Conservation (phyloP, 495 filamentous ascomycete genomes). For the Thermothielavioides terrestris region DNA sequence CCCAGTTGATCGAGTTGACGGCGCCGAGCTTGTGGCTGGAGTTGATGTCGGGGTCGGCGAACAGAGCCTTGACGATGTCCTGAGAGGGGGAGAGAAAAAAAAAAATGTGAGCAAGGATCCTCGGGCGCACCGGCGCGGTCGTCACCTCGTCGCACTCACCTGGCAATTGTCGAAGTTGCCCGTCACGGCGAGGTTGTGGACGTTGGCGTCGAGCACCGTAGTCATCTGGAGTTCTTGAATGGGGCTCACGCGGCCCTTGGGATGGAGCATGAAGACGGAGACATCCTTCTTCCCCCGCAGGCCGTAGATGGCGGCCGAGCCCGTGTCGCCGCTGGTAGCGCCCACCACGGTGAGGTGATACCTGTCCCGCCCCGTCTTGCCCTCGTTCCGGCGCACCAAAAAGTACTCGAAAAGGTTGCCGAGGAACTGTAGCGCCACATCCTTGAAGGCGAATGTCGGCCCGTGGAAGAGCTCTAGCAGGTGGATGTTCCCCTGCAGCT, state of each 20-base stretch:
- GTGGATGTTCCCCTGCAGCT: conserved; percentile 64
- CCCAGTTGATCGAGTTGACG: conserved; percentile 86
- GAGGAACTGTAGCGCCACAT: conserved; percentile 80
- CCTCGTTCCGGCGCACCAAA: conserved; percentile 69
- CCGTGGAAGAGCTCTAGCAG: conserved; percentile 95
- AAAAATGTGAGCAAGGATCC: neutral
- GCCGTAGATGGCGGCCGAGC: conserved; percentile 94
- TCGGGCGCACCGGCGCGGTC: no score
- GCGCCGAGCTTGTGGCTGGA: conserved; percentile 66
- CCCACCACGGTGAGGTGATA: conserved; percentile 87
- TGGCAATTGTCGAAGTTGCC: conserved; percentile 96
- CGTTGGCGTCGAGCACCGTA: conserved; percentile 75
- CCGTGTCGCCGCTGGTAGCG: conserved; percentile 90
- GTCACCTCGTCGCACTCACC: conserved; percentile 40
- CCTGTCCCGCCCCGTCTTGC: conserved; percentile 59
- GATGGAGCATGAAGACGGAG: conserved; percentile 80
- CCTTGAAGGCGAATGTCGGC: conserved; percentile 94
- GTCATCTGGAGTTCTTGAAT: conserved; percentile 97
- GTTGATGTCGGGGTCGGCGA: conserved; percentile 71
- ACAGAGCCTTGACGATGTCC: conserved; percentile 91
- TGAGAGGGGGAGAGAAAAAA: no score
- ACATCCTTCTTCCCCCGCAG: conserved; percentile 95
- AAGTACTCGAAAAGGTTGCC: conserved; percentile 98
- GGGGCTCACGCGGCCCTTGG: conserved; percentile 71
- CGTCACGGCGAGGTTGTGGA: conserved; percentile 76